A percentile compares a stretch with the other conserved stretches of the same genome.
These are phyloP conservation scores for Rosa multiflora DNA, from an alignment of 306 rosid genomes.

Conservation along the genomic window DNA sequence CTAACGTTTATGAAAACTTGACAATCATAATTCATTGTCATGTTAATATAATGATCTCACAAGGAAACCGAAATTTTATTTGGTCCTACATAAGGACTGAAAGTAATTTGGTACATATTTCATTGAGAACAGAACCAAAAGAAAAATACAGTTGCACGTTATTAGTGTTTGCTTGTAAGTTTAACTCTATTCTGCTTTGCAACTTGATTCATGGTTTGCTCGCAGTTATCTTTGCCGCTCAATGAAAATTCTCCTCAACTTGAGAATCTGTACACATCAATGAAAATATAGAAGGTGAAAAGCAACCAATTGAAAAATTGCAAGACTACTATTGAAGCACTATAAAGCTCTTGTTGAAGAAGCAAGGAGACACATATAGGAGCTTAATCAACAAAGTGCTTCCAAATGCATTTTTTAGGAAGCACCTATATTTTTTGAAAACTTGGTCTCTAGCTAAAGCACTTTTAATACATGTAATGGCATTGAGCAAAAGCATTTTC, in stretches of 20 bases:
- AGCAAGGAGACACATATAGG: neutral
- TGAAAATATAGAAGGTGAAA: neutral
- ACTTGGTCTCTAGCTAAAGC: neutral
- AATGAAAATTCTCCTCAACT: neutral
- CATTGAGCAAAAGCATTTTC: neutral
- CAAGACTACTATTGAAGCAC: neutral
- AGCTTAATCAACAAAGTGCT: neutral
- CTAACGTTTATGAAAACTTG: too few relatives aligned
- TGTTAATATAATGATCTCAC: too few relatives aligned
- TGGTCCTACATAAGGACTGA: neutral
- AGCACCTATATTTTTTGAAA: neutral
- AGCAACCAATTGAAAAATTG: neutral
- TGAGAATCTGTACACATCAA: constrained; percentile 10
- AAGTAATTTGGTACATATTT: neutral
- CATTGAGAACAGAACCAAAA: neutral
- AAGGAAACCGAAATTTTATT: too few relatives aligned
- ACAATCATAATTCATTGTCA: too few relatives aligned
- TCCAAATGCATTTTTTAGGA: neutral
- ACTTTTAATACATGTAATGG: neutral
- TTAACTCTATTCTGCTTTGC: neutral
- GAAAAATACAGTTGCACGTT: neutral
- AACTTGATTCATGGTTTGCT: neutral
- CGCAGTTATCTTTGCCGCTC: neutral
- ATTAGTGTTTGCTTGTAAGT: neutral
- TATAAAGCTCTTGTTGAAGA: neutral